Base-by-base conservation (phyloP, 371 early-diverging fungal genomes). In the Apophysomyces variabilis region DNA sequence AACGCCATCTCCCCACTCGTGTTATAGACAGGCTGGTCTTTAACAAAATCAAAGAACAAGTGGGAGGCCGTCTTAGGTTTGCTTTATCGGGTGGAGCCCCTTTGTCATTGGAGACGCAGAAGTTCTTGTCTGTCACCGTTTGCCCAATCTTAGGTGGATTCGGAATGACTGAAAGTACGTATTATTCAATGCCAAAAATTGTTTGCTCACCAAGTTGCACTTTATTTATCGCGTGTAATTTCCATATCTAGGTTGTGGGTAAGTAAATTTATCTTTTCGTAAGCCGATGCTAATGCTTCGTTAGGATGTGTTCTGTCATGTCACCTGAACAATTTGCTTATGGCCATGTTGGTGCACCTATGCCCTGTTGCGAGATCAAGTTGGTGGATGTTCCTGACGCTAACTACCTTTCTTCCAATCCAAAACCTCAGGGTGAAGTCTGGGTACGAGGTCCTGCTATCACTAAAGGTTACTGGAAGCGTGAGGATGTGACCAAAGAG, bases 1-100 rank as follows among this genome's bases (percentile, higher is more conserved):
- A 86, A 62, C 77, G 78, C 38, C 83, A 78, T 64, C 70, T 90
- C 67, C 94, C 91, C 60, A 92, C 92, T 26, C 78, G 83, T 32
- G 78, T 93, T 59, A 76, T 97, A 54, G 98, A 95, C 78, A 77
- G 74, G 36, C 77, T 95, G 14, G 91, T 99, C 16, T 99, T 99
- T 78, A 92, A 90, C 72, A 91, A 92, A 78, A 92, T 99, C 66
- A 83, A 89, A 69, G 90, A 89, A 43, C 91, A 93, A 66, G 94
- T 95, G 57, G 99, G 99, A 62, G 99, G 99, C 35, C 84, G 93
- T 26, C 86, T 99, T 58, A 83, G 89, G 66, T 87, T 91, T 75
- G 93, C 93, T 39, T 79, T 99, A 9, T 93, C 92, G 39, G 99
- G 99, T 64, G 97, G 98, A 61, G 99, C 99, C 5, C 95, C 99